These are phyloP conservation scores for Gomphus bonarii DNA, from an alignment of 1,284 basidiomycete genomes.

Conservation along the genomic window DNA sequence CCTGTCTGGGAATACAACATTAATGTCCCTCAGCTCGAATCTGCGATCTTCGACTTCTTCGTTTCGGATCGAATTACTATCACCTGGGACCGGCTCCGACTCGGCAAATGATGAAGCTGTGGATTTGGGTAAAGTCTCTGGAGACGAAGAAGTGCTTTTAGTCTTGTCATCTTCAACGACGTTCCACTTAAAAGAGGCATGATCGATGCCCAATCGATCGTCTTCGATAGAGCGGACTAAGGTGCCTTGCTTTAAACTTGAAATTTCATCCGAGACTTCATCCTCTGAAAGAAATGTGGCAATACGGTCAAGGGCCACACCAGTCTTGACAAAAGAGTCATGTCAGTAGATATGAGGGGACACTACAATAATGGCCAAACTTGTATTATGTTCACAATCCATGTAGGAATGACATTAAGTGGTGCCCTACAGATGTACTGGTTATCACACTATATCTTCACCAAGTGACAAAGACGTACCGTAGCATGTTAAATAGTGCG, in stretches of 20 bases:
- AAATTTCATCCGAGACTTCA: conserved; percentile 67
- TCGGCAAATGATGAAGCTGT: conserved; percentile 5
- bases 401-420: conserved; percentile 59
- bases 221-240: conserved; percentile 15
- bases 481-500: conserved; percentile 61
- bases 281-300: conserved; percentile 75
- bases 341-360: not conserved
- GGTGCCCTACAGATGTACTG: conserved; percentile 32
- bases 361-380: conserved; percentile 19
- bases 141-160: conserved; percentile 18
- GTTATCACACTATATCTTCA: not conserved
- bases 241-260: conserved; percentile 37
- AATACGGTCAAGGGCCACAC: conserved; percentile 73
- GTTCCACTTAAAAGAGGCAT: conserved; percentile 68
- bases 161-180: conserved; percentile 33
- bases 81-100: conserved; percentile 14
- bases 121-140: conserved; percentile 15
- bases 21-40: conserved; percentile 60
- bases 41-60: conserved; percentile 24
- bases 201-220: conserved; percentile 47
- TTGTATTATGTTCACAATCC: conserved; percentile 53
- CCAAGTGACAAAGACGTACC: conserved; percentile 23
- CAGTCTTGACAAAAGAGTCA: conserved; percentile 29
- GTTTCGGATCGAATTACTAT: conserved; percentile 8
- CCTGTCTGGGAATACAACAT: conserved; percentile 60